Evolutionary conservation across 345 rosid genomes (phyloP).

Genomic region (Gossypium thurberi): DNA sequence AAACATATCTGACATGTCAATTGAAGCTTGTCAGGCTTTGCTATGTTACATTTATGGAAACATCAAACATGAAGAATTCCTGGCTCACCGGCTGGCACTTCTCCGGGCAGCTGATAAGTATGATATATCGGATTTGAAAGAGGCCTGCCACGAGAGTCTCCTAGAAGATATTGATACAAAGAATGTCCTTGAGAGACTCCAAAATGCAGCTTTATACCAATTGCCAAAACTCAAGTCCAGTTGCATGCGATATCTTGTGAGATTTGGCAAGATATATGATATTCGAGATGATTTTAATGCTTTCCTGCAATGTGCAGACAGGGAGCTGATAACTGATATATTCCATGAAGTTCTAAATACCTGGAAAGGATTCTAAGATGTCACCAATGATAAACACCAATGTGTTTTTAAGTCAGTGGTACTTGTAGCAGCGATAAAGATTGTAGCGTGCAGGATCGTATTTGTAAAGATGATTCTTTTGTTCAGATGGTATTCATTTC

Average conservation of each 20-base stretch:
- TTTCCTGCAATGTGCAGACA: constrained; percentile 70
- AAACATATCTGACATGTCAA: constrained; percentile 71
- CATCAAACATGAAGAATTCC: constrained; percentile 62
- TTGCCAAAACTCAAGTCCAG: constrained; percentile 63
- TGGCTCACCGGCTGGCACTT: constrained; percentile 62
- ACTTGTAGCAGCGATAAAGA: constrained; percentile 7
- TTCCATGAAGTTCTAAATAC: constrained; percentile 75
- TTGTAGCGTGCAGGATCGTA: constrained; percentile 23
- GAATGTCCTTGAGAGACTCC: constrained; percentile 90
- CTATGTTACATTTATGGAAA: constrained; percentile 76
- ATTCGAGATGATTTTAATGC: constrained; percentile 68
- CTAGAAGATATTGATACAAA: constrained; percentile 72
- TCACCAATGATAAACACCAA: neutral
- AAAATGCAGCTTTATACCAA: constrained; percentile 55
- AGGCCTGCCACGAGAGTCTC: constrained; percentile 79
- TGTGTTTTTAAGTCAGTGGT: neutral
- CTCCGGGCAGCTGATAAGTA: constrained; percentile 87
- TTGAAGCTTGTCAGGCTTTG: constrained; percentile 74
- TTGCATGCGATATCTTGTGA: constrained; percentile 87
- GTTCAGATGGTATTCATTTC: constrained; percentile 35
- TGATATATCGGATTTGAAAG: constrained; percentile 67
- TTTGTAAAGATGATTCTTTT: constrained; percentile 40
- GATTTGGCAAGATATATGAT: constrained; percentile 86
- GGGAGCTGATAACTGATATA: constrained; percentile 75
- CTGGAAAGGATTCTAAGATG: constrained; percentile 82